These are phyloP conservation scores for Stromatinia cepivora DNA, from an alignment of 2,329 filamentous ascomycete species.

Conservation along the genomic window DNA sequence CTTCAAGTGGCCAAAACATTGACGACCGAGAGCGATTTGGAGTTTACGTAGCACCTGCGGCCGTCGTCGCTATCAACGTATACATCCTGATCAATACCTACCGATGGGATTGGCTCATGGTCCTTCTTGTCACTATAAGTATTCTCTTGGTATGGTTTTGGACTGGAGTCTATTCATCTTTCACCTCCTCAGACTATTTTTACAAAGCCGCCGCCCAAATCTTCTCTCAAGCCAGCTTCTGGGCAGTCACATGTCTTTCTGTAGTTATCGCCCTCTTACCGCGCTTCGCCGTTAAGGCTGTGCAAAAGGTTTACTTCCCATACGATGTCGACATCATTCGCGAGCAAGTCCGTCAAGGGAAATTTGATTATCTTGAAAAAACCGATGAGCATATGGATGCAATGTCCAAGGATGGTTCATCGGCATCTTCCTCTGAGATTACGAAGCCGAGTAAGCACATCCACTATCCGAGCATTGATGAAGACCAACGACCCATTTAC, in stretches of 20 bases:
- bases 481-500: conserved; percentile 91
- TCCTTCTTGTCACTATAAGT: conserved; percentile 78
- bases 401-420: conserved; percentile 48
- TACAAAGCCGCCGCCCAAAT: conserved; percentile 78
- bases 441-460: conserved; percentile 50
- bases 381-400: conserved; percentile 29
- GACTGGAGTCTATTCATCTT: conserved; percentile 78
- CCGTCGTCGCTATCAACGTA: conserved; percentile 84
- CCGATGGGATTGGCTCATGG: conserved; percentile 96
- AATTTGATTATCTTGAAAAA: conserved; percentile 69
- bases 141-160: conserved; percentile 90
- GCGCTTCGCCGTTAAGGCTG: conserved; percentile 78
- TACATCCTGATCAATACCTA: conserved; percentile 97
- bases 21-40: conserved; percentile 82
- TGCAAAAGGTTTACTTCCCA: conserved; percentile 93
- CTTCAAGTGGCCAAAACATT: conserved; percentile 71
- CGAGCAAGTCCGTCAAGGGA: conserved; percentile 82
- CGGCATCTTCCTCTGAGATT: conserved; percentile 61
- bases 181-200: conserved; percentile 59
- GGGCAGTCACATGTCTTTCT: conserved; percentile 78
- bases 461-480: conserved; percentile 67
- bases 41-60: conserved; percentile 79
- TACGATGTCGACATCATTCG: conserved; percentile 94
- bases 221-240: conserved; percentile 81
- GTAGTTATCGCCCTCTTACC: conserved; percentile 82